Evolutionary conservation across 2,329 filamentous ascomycete species (phyloP), one percentile per base, ranked within the genome.

Genomic region (Aspergillus luchuensis): DNA sequence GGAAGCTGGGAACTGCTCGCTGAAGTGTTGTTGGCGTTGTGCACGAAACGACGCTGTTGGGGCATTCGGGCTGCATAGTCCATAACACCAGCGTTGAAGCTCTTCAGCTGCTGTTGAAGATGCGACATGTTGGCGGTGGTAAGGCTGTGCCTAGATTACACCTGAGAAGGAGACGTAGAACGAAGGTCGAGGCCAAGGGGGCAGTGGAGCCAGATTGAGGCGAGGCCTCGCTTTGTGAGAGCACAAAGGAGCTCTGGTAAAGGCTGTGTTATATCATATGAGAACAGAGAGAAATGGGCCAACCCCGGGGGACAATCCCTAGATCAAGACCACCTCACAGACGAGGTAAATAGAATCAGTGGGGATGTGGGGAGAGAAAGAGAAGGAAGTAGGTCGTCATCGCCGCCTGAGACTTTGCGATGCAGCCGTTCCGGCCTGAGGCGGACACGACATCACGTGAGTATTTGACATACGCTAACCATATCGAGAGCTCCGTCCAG

Each of bases 41-140:
- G 59, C 75, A 72, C 59, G 79, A 86, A 67, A 73, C 80, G 73
- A 73, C 78, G 72, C 79, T 80, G 75, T 73, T 80, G 64, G 76
- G 84, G 82, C 66, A 91, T 79, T 71, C 89, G 89, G 55, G 84
- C 79, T 19, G 88, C 86, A n/a, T 86, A 87, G 55, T 86, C 83
- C 60, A 85, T 80, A 60, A 89, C 83, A 64, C 82, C 84, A 69
- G 83, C 86, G 69, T 82, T 85, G 78, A 89, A 87, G 67, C 79
- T 82, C 59, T 84, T 85, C 65, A 87, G 83, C 75, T 89, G 86
- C 68, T 86, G 87, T 68, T 89, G 85, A 62, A 90, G 83, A 67
- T 86, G 88, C 59, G 86, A 87, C 85, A 87, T 89, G 69, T 56
- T 77, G 74, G 69, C 64, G 55, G 64, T 28, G 41, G 13, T 13